phyloP scores from a whole-genome alignment of 805 yeast species.

The Starmera dryadoides region DNA sequence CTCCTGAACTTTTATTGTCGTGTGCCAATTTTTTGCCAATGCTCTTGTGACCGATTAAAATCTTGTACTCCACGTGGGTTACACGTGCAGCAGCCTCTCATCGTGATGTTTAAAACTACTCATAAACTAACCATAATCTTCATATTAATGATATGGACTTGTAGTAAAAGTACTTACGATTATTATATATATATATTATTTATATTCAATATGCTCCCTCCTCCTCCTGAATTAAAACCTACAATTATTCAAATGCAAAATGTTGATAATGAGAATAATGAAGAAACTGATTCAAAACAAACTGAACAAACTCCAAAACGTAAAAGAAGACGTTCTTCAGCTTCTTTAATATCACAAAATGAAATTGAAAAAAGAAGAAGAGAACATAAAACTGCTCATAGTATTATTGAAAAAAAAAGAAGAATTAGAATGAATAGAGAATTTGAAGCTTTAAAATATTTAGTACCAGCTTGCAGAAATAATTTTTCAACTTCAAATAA shows the following conservation, averaged over 20 bases:
- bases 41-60: neutral
- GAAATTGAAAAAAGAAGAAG: slow-evolving; percentile 33
- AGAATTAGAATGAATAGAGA: slow-evolving; percentile 75
- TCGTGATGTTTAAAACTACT: neutral
- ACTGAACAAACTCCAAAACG: slow-evolving; percentile 8
- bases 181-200: no score
- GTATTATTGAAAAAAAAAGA: slow-evolving; percentile 74
- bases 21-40: neutral
- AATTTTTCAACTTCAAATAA: slow-evolving; percentile 10
- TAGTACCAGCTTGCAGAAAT: slow-evolving; percentile 73
- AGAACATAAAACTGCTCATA: slow-evolving; percentile 55
- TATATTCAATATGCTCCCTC: slow-evolving; percentile 30
- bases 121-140: no score
- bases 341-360: slow-evolving; percentile 17
- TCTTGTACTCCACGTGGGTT: slow-evolving; percentile 2
- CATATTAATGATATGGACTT: no score
- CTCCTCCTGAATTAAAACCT: slow-evolving; percentile 41
- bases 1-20: no score
- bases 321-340: slow-evolving; percentile 18
- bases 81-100: neutral
- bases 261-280: neutral
- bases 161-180: no score
- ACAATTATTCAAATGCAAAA: slow-evolving; percentile 36
- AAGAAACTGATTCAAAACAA: slow-evolving; percentile 3
- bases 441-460: slow-evolving; percentile 69